phyloP scores from a whole-genome alignment of 768 basidiomycete genomes.

The Hygrophorus pudorinus region DNA sequence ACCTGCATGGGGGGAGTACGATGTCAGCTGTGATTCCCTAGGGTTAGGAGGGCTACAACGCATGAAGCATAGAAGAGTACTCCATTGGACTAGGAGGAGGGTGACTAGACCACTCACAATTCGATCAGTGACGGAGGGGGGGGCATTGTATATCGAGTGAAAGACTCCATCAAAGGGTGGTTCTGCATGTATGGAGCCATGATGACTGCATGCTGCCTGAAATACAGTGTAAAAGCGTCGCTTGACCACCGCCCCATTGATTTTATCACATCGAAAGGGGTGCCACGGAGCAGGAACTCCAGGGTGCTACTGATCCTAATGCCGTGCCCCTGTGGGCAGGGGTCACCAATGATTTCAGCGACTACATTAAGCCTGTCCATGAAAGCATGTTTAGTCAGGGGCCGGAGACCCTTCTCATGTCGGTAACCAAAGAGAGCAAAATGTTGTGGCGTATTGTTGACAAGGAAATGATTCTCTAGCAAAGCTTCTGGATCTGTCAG shows the following conservation, averaged over 20 bases:
- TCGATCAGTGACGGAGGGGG: not conserved
- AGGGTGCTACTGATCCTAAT: constrained; percentile 22
- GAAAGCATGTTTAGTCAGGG: constrained; percentile 20
- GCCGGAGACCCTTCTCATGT: not conserved
- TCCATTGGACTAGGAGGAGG: constrained; percentile 4
- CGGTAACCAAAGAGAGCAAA: constrained; percentile 23
- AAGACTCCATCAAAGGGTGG: constrained; percentile 7
- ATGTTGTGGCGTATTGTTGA: constrained; percentile 19
- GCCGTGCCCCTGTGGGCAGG: constrained; percentile 19
- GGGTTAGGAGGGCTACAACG: constrained; percentile 7
- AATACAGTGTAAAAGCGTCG: constrained; percentile 21
- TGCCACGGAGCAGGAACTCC: constrained; percentile 25
- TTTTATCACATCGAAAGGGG: constrained; percentile 28
- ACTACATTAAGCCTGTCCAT: constrained; percentile 11
- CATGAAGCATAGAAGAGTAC: constrained; percentile 5
- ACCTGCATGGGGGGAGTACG: not conserved
- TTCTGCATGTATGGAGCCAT: constrained; percentile 22
- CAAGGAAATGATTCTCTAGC: constrained; percentile 16
- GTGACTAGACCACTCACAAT: not conserved
- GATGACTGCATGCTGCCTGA: constrained; percentile 18
- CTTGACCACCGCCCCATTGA: constrained; percentile 26
- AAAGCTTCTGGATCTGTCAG: constrained; percentile 15
- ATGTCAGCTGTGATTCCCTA: constrained; percentile 8
- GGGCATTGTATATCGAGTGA: constrained; percentile 11
- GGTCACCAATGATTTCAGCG: constrained; percentile 2